These are phyloP conservation scores for Beta corolliflora DNA, from an alignment of 179 eudicot genomes.

Conservation along the genomic window DNA sequence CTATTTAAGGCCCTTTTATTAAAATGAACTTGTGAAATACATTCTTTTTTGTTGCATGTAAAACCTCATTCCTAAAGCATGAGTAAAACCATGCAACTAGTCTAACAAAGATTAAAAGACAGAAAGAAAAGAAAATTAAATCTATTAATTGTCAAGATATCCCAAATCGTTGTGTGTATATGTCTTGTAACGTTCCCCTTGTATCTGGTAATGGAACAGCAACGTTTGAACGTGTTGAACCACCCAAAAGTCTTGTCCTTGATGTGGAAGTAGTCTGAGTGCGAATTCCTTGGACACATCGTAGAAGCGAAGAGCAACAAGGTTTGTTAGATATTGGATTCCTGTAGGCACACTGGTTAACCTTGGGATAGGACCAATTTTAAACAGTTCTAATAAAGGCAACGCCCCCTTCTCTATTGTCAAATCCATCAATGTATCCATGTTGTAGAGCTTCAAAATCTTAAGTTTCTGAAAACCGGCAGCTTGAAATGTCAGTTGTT, in stretches of 20 bases:
- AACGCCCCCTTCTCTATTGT: constrained; percentile 27
- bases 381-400: constrained; percentile 12
- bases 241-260: constrained; percentile 10
- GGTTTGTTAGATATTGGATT: constrained; percentile 11
- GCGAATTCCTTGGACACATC: constrained; percentile 11
- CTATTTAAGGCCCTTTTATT: too few species aligned
- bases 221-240: constrained; percentile 16
- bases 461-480: constrained; percentile 12
- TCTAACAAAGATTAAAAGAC: not conserved
- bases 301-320: not conserved
- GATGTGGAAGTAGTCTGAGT: constrained; percentile 5
- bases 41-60: too few species aligned
- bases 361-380: constrained; percentile 8
- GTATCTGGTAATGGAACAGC: constrained; percentile 18
- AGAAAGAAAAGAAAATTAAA: not conserved
- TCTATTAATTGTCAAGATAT: not conserved
- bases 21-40: too few species aligned
- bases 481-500: constrained; percentile 3
- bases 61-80: too few species aligned
- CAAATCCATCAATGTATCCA: constrained; percentile 8
- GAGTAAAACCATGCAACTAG: too few species aligned
- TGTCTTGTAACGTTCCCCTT: constrained; percentile 24
- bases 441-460: not conserved
- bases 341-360: constrained; percentile 23
- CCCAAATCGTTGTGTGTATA: not conserved